Evolutionary conservation across 164 flowering plant species (phyloP).

Genomic region (Dillenia suffruticosa): DNA sequence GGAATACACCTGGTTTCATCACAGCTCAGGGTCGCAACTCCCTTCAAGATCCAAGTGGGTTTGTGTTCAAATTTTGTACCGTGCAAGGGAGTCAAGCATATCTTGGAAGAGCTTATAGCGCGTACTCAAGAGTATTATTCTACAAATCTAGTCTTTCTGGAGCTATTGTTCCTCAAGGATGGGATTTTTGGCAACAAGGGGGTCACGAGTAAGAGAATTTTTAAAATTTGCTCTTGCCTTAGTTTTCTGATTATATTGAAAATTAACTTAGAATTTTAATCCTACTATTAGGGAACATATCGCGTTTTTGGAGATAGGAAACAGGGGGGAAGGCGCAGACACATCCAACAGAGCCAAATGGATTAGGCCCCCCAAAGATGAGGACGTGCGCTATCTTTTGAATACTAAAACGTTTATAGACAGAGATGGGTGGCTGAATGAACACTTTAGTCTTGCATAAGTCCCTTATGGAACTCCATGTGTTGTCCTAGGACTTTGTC

Average conservation of each 20-base stretch:
- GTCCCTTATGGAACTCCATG: too few relatives aligned
- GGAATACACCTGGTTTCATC: neutral
- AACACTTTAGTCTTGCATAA: neutral
- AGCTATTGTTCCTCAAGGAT: neutral
- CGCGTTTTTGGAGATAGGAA: neutral
- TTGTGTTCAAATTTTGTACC: neutral
- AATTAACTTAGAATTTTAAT: neutral
- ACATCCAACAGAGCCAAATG: neutral
- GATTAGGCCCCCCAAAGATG: neutral
- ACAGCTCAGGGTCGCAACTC: neutral
- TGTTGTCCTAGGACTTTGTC: neutral
- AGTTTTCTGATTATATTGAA: neutral
- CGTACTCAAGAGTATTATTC: constrained; percentile 3
- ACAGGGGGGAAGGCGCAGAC: constrained; percentile 1
- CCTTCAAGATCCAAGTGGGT: neutral
- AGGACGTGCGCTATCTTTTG: neutral
- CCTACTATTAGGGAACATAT: neutral
- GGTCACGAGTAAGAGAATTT: neutral
- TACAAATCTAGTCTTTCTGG: neutral
- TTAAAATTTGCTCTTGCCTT: neutral
- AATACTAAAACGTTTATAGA: neutral
- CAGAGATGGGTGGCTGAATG: neutral
- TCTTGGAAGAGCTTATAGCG: constrained; percentile 4
- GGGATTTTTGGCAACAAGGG: neutral
- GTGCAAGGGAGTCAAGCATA: neutral